Evolutionary conservation across 2,329 filamentous ascomycete genomes (phyloP), one percentile per base, ranked within the genome.

Genomic region (Aspergillus piperis): DNA sequence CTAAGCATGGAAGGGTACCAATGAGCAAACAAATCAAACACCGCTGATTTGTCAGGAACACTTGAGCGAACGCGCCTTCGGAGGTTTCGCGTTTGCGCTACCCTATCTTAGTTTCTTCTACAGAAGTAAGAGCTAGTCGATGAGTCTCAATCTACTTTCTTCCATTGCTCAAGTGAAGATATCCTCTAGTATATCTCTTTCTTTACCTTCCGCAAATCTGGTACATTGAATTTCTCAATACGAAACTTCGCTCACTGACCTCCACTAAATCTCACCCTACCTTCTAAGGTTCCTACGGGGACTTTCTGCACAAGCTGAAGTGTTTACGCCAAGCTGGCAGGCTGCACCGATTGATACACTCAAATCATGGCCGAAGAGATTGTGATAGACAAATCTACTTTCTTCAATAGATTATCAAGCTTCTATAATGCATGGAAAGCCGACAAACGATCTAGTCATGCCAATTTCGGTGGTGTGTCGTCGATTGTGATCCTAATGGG

Each of bases 361-460:
- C 30, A 56, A 66, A 71, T 49, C 53, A 89, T 89, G 87, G 84
- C 84, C 69, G 86, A 88, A 73, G 91, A 96, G 80, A 96, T 99
- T 81, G 91, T 91, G 81, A 97, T 99, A 82, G 93, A 98, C 83
- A 91, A 89, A 82, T 89, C 90, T 78, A 83, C 88, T 76, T 99
- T 99, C 82, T 93, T 96, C 79, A 93, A 95, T 82, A 93, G 95
- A 74, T 85, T 98, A 68, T 89, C 89, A 68, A 89, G 90, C 74
- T 90, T 99, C 72, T 86, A 93, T 75, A 88, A 90, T 70, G 88
- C 92, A 80, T 99, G 96, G 95, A 98, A 96, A 83, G 88, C 90
- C 71, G 94, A 98, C 83, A 94, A 96, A 82, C 90, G 93, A 73
- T 86, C 89, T 64, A 90, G 90, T 75, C 91, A 96, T 81, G 84